Evolutionary conservation across 2,329 filamentous ascomycete genomes (phyloP).

Genomic region (Colletotrichum coccodes): DNA sequence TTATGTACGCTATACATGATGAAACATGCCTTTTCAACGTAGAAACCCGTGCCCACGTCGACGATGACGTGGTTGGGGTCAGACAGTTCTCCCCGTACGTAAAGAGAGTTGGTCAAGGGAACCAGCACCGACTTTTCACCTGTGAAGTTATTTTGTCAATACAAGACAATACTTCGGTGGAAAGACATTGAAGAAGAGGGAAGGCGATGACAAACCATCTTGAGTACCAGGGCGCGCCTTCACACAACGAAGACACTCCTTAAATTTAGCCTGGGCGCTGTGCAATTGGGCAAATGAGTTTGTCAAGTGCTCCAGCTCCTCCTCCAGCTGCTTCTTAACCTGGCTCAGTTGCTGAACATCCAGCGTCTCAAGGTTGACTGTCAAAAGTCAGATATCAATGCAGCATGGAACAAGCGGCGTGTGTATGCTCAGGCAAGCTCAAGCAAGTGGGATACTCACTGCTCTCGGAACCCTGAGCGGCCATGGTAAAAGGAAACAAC

Average conservation of each 20-base stretch:
- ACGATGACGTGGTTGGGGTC: constrained; percentile 84
- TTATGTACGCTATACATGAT: neutral
- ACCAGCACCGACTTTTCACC: constrained; percentile 74
- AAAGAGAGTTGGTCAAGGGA: constrained; percentile 94
- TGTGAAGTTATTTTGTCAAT: constrained; percentile 1
- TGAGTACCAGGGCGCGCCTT: constrained; percentile 50
- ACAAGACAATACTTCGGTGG: neutral
- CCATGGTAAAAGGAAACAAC: constrained; percentile 2
- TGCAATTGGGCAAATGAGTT: constrained; percentile 90
- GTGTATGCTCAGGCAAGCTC: neutral
- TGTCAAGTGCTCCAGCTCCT: constrained; percentile 94
- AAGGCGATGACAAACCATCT: constrained; percentile 40
- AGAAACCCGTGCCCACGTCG: constrained; percentile 93
- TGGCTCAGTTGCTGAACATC: constrained; percentile 86
- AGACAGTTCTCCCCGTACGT: constrained; percentile 85
- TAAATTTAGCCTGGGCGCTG: constrained; percentile 90
- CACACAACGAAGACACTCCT: constrained; percentile 87
- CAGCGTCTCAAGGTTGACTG: constrained; percentile 77
- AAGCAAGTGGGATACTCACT: constrained; percentile 3
- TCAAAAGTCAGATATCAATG: neutral
- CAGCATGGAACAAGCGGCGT: no score
- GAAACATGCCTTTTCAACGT: constrained; percentile 84
- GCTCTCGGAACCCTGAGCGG: constrained; percentile 26
- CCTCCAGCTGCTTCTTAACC: constrained; percentile 95
- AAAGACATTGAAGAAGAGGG: neutral